Base-by-base conservation (phyloP, 192 early-diverging fungal species). In the Fimicolochytrium jonesii region DNA sequence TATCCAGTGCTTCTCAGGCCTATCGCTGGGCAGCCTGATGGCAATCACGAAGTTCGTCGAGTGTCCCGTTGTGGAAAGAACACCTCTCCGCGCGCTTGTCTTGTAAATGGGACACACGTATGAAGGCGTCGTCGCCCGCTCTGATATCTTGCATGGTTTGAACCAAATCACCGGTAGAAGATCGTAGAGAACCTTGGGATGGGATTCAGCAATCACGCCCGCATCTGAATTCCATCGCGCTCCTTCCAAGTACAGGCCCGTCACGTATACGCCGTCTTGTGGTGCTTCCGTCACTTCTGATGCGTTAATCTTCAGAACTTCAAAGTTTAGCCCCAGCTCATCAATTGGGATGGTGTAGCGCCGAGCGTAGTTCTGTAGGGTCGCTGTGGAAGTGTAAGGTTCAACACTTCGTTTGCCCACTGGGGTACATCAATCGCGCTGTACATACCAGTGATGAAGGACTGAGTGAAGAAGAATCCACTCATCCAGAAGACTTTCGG, bases 391-490 rank as follows among this genome's bases (percentile, higher is more conserved):
- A 17, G 6, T n/a, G 20, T 47, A 31, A 60, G 20, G 23, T 20
- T 47, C 20, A 47, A 22, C n/a, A n/a, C n/a, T n/a, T n/a, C n/a
- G n/a, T n/a, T n/a, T n/a, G n/a, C n/a, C n/a, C n/a, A n/a, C n/a
- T n/a, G n/a, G n/a, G n/a, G n/a, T n/a, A n/a, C n/a, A n/a, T n/a
- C n/a, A n/a, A n/a, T n/a, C n/a, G n/a, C n/a, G n/a, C n/a, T n/a
- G n/a, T n/a, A n/a, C n/a, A n/a, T 74, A 82, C 81, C 81, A 1
- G 82, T 86, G 43, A 86, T 84, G 53, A 86, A 86, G 4, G 84
- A 86, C 62, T 84, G 84, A 17, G 84, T 86, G 58, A 86, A 86
- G 57, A 85, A 86, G 66, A 86, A 86, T 1, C 82, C 84, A 46
- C 72, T 71, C 79, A 86, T 79, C 82, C 82, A 85, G 57, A 85